Conservation (phyloP, 352 stramenopile species). For the Pelagophyceae sp. region DNA sequence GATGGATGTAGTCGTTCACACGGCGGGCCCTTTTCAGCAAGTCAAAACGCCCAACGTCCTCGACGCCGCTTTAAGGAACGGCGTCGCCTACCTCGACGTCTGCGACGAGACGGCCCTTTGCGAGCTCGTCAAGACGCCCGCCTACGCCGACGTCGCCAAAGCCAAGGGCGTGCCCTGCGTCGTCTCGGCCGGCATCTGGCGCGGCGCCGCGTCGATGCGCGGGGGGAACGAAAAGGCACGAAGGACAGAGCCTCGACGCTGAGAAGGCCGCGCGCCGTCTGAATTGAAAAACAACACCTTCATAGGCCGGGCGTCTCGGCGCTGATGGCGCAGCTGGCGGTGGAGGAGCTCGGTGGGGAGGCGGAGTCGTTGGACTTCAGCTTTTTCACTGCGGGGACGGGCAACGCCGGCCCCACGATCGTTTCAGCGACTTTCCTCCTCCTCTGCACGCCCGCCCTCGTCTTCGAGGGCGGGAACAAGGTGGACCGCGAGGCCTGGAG, state of each 20-base stretch:
- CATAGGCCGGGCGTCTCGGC: constrained; percentile 37
- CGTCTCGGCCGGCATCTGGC: constrained; percentile 39
- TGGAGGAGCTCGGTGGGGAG: constrained; percentile 17
- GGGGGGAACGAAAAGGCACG: too few species aligned
- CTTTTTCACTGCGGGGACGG: constrained; percentile 44
- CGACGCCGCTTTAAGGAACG: constrained; percentile 22
- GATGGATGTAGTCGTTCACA: constrained; percentile 35
- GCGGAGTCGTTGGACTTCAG: constrained; percentile 34
- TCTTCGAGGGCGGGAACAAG: constrained; percentile 30
- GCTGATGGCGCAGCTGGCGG: constrained; percentile 36
- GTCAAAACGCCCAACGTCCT: constrained; percentile 27
- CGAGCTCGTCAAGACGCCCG: constrained; percentile 28
- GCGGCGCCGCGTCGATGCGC: too few species aligned
- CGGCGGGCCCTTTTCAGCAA: constrained; percentile 40
- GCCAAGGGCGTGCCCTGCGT: constrained; percentile 27
- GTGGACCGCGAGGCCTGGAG: constrained; percentile 40
- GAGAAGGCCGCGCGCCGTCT: too few species aligned
- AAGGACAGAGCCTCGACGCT: too few species aligned
- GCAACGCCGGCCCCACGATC: constrained; percentile 41
- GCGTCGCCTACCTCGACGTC: constrained; percentile 37
- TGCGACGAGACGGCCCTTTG: constrained; percentile 41
- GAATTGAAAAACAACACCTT: too few species aligned
- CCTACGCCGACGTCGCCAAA: constrained; percentile 22
- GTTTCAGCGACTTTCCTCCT: constrained; percentile 41
- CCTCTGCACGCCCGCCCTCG: constrained; percentile 33